Evolutionary conservation across 2,329 filamentous ascomycete genomes (phyloP), one percentile per base, ranked within the genome.

Genomic region (Trichoderma atroviride): DNA sequence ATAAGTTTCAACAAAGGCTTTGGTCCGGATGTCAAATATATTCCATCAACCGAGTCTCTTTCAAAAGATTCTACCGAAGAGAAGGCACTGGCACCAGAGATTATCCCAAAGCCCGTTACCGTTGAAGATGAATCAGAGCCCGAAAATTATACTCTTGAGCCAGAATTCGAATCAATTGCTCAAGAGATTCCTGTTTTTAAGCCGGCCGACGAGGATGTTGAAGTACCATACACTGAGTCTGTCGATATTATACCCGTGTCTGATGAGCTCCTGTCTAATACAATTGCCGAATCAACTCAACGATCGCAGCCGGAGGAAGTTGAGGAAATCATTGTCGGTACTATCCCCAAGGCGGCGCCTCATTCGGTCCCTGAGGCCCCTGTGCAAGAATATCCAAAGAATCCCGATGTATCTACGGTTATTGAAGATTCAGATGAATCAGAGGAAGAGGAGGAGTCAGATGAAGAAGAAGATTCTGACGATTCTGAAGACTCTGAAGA

Each of bases 401-500:
- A 50, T 6, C 40, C 64, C 37, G 55, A 50, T 4, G 3, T 43
- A 37, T 59, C 64, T 29, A 24, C 37, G 10, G 50, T 40, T 11
- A 22, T 57, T 24, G 67, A 68, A 56, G 66, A 68, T 50, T 47
- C 52, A 2, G 52, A 57, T n/a, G 62, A 66, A 7, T 57, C 52
- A 7, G 62, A 69, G n/a, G 53, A 52, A 16, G 52, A 69, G 14
- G 68, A 71, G 24, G 58, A 70, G 40, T 31, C 37, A 33, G 40
- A 63, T 6, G 40, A 50, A 11, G 58, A 61, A 24, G 58, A 61
- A 47, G 65, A 68, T 13, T 63, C 70, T 62, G 63, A 68, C 55
- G 58, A 47, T 22, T 64, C 47, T 37, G 62, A 59, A 33, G 68
- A 69, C n/a, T 67, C 69, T 68, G 65, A 71, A 69, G 62, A 66